Conservation (phyloP, 352 stramenopile species). For the Elongisporangium anandrum region DNA sequence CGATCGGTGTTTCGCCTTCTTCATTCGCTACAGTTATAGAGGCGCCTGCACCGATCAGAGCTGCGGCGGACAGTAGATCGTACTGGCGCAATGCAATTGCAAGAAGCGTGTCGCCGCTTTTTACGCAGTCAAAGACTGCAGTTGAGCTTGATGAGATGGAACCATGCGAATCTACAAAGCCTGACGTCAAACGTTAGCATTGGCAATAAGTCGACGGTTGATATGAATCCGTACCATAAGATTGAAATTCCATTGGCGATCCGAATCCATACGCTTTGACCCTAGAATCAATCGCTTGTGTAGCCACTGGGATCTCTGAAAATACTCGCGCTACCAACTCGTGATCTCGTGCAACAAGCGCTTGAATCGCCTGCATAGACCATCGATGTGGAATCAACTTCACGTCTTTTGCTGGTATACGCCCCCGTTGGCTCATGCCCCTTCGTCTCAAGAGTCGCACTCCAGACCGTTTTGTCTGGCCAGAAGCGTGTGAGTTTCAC, state of each 20-base stretch:
- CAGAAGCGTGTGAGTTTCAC: neutral
- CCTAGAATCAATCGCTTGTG: conserved; percentile 24
- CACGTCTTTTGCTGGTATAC: neutral
- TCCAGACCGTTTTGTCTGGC: neutral
- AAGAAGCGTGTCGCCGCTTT: conserved; percentile 51
- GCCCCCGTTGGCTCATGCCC: neutral
- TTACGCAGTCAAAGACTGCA: conserved; percentile 29
- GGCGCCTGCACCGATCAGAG: conserved; percentile 24
- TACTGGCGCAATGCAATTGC: conserved; percentile 38
- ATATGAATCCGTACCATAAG: conserved; percentile 44
- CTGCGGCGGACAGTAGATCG: conserved; percentile 25
- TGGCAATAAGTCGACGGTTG: no score
- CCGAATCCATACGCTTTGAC: conserved; percentile 39
- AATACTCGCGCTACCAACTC: conserved; percentile 35
- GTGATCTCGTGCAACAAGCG: conserved; percentile 23
- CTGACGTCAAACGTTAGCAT: neutral
- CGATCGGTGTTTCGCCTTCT: conserved; percentile 24
- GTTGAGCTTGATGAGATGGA: conserved; percentile 3
- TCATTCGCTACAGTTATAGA: conserved; percentile 27
- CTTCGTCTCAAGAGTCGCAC: neutral
- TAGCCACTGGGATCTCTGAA: conserved; percentile 18
- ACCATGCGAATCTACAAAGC: neutral
- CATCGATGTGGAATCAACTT: conserved; percentile 45
- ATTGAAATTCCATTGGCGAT: conserved; percentile 42
- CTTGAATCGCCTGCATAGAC: conserved; percentile 56